Evolutionary conservation across 768 basidiomycete genomes (phyloP).

Genomic region (Boletus tylopilopsis): DNA sequence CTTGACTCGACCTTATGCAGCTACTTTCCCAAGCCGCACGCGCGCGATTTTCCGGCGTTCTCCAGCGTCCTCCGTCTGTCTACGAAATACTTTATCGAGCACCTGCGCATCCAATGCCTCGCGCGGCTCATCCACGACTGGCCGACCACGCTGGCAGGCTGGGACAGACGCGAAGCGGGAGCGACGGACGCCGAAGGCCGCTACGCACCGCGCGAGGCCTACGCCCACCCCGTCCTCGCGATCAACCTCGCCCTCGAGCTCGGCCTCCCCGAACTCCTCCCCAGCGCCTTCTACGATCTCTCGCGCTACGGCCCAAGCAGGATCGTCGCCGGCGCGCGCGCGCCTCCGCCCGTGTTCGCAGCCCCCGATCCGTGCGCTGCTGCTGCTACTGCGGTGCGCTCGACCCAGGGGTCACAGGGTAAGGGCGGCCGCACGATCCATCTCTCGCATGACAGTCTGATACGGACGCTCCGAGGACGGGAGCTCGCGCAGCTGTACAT

Average conservation of each 20-base stretch:
- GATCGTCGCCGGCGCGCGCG: slow-evolving; percentile 52
- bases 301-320: slow-evolving; percentile 69
- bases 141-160: slow-evolving; percentile 61
- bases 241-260: slow-evolving; percentile 70
- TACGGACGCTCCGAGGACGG: slow-evolving; percentile 55
- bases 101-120: slow-evolving; percentile 59
- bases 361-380: slow-evolving; percentile 17
- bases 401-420: background rate
- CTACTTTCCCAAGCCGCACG: slow-evolving; percentile 48
- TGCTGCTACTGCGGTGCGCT: background rate
- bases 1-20: slow-evolving; percentile 29
- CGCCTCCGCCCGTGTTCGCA: slow-evolving; percentile 31
- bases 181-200: slow-evolving; percentile 48
- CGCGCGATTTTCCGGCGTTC: slow-evolving; percentile 55
- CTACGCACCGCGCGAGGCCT: slow-evolving; percentile 57
- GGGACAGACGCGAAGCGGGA: slow-evolving; percentile 63
- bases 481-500: slow-evolving; percentile 62
- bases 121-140: slow-evolving; percentile 58
- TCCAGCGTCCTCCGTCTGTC: slow-evolving; percentile 68
- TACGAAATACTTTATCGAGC: slow-evolving; percentile 71
- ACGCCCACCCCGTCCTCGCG: slow-evolving; percentile 65
- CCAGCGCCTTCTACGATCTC: slow-evolving; percentile 71
- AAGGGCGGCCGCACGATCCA: slow-evolving; percentile 10
- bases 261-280: slow-evolving; percentile 52
- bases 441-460: slow-evolving; percentile 39